These are phyloP conservation scores for Torulaspora delbrueckii DNA, from an alignment of 805 yeast genomes.

Conservation along the genomic window DNA sequence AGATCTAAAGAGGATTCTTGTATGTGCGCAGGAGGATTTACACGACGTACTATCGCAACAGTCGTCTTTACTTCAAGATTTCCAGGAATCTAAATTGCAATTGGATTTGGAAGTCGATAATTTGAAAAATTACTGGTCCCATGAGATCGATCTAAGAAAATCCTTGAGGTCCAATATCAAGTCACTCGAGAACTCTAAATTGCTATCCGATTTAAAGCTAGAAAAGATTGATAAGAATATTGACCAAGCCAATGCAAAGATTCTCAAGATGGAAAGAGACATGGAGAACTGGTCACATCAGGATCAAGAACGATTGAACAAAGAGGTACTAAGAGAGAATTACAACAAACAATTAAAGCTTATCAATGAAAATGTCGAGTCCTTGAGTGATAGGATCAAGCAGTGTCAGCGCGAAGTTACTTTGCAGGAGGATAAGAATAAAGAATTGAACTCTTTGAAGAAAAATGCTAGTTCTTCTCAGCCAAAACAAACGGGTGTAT, in stretches of 20 bases:
- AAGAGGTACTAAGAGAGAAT: slow-evolving; percentile 13
- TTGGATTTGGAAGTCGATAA: slow-evolving; percentile 30
- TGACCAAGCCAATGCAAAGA: slow-evolving; percentile 22
- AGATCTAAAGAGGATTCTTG: slow-evolving; percentile 31
- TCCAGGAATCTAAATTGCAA: slow-evolving; percentile 29
- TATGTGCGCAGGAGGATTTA: slow-evolving; percentile 34
- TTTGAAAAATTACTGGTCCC: slow-evolving; percentile 32
- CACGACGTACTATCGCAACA: slow-evolving; percentile 33
- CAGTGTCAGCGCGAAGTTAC: slow-evolving; percentile 21
- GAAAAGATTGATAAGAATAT: slow-evolving; percentile 30
- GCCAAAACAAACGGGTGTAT: slow-evolving; percentile 4
- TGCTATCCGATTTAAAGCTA: slow-evolving; percentile 30
- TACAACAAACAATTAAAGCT: slow-evolving; percentile 12
- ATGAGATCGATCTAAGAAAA: slow-evolving; percentile 32
- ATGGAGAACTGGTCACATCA: slow-evolving; percentile 27
- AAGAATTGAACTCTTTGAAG: slow-evolving; percentile 23
- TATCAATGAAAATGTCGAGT: slow-evolving; percentile 11
- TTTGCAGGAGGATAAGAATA: slow-evolving; percentile 22
- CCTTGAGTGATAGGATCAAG: slow-evolving; percentile 10
- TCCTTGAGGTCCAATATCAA: slow-evolving; percentile 33
- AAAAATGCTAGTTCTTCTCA: slow-evolving; percentile 8
- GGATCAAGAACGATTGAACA: slow-evolving; percentile 18
- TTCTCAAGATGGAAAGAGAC: slow-evolving; percentile 28
- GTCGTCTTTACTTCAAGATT: slow-evolving; percentile 25
- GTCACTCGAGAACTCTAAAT: slow-evolving; percentile 33